A percentile compares a stretch with the other conserved stretches of the same genome.
Conservation (phyloP, 2,329 filamentous ascomycete species). For the Thelonectria discophora region DNA sequence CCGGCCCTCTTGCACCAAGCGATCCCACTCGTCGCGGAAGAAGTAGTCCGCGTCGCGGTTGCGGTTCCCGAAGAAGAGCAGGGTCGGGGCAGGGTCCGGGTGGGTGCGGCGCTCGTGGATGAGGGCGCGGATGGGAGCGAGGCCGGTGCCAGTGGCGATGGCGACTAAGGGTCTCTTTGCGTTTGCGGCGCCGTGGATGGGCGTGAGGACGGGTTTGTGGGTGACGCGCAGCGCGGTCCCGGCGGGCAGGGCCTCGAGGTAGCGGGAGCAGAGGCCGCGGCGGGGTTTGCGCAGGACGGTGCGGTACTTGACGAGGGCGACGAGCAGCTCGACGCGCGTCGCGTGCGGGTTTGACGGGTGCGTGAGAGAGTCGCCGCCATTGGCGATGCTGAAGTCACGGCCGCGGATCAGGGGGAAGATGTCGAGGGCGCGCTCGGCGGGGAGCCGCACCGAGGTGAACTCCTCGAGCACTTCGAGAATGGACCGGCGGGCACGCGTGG, state of each 20-base stretch:
- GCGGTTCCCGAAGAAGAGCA: conserved; percentile 87
- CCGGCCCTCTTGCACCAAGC: conserved; percentile 28
- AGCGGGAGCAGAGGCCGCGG: conserved; percentile 89
- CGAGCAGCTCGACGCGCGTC: conserved; percentile 74
- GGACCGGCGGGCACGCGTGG: conserved; percentile 85
- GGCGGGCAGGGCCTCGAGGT: conserved; percentile 72
- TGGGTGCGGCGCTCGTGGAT: conserved; percentile 73
- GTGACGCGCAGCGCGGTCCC: conserved; percentile 69
- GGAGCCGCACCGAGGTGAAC: conserved; percentile 84
- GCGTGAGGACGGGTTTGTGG: conserved; percentile 58
- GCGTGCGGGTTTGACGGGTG: conserved; percentile 36
- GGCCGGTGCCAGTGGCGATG: conserved; percentile 85
- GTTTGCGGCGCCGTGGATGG: conserved; percentile 51
- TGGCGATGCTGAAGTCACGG: conserved; percentile 94
- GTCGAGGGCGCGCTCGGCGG: conserved; percentile 74
- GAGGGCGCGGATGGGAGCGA: conserved; percentile 84
- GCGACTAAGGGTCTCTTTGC: conserved; percentile 71
- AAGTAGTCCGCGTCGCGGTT: conserved; percentile 80
- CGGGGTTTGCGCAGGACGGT: conserved; percentile 86
- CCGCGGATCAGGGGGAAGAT: conserved; percentile 85
- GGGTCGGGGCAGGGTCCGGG: conserved; percentile 48
- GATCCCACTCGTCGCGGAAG: conserved; percentile 79
- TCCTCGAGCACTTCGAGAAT: conserved; percentile 94
- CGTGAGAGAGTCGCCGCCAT: conserved; percentile 62
- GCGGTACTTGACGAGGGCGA: conserved; percentile 90